Percentiles rank a stretch among this genome's conserved stretches.
phyloP scores from a whole-genome alignment of 2,329 filamentous ascomycete genomes.

The Massarina eburnea region DNA sequence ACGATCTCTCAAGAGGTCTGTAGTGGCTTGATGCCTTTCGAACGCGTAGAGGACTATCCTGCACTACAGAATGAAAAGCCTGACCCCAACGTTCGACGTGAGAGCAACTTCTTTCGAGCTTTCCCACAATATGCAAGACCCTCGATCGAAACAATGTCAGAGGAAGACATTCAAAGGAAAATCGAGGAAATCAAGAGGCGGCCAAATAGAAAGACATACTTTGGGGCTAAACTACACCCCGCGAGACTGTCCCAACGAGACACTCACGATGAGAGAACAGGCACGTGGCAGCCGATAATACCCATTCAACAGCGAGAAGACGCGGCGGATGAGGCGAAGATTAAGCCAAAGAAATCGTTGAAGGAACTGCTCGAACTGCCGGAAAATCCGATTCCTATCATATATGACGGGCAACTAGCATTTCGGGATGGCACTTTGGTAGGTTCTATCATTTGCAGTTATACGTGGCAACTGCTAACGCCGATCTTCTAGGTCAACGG shows the following conservation, averaged over 20 bases:
- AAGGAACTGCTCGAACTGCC: conserved; percentile 25
- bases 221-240: conserved; percentile 19
- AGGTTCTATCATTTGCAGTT: conserved; percentile 2
- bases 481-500: conserved; percentile 22
- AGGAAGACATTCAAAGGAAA: conserved; percentile 20
- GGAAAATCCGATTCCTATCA: conserved; percentile 24
- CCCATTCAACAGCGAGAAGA: neutral
- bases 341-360: too few relatives aligned
- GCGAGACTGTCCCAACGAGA: conserved; percentile 15
- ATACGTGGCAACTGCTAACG: neutral
- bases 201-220: conserved; percentile 38
- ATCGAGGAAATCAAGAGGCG: conserved; percentile 31
- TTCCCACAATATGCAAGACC: conserved; percentile 6
- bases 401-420: conserved; percentile 27
- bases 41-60: neutral
- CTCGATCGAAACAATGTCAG: conserved; percentile 20
- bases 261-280: conserved; percentile 20
- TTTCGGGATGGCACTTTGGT: conserved; percentile 30
- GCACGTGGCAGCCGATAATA: conserved; percentile 11
- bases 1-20: neutral
- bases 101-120: conserved; percentile 12
- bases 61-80: neutral
- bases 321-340: neutral
- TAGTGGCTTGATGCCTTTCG: conserved; percentile 6
- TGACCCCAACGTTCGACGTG: neutral